Evolutionary conservation across 2,329 filamentous ascomycete genomes (phyloP).

Genomic region (Bipolaris oryzae): DNA sequence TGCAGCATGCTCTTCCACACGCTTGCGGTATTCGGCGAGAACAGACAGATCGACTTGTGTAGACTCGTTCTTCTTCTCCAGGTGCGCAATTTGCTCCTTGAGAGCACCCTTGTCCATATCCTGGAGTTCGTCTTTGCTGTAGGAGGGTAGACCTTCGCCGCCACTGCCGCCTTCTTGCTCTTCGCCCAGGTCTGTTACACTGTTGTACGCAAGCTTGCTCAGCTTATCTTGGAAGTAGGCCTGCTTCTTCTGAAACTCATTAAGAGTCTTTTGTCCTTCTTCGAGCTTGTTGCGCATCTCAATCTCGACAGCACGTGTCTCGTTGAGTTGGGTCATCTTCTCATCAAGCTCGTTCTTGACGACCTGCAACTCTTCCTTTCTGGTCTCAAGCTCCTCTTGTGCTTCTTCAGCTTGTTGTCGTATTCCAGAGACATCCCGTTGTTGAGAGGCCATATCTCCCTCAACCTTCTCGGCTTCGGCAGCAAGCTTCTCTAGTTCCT

Average conservation of each 20-base stretch:
- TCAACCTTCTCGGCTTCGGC: slow-evolving; percentile 79
- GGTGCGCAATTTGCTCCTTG: slow-evolving; percentile 67
- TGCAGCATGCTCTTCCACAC: slow-evolving; percentile 80
- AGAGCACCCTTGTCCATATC: slow-evolving; percentile 68
- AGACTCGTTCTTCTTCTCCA: slow-evolving; percentile 80
- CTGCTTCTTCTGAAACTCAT: slow-evolving; percentile 83
- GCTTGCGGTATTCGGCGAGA: slow-evolving; percentile 83
- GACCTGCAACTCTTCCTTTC: slow-evolving; percentile 78
- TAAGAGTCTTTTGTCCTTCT: slow-evolving; percentile 87
- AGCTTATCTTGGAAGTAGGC: slow-evolving; percentile 91
- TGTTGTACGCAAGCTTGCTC: slow-evolving; percentile 80
- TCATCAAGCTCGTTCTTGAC: slow-evolving; percentile 87
- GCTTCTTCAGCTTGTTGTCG: slow-evolving; percentile 79
- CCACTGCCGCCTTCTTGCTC: slow-evolving; percentile 56
- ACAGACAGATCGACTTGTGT: slow-evolving; percentile 86
- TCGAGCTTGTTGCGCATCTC: slow-evolving; percentile 99
- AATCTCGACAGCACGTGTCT: slow-evolving; percentile 86
- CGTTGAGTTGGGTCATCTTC: slow-evolving; percentile 84
- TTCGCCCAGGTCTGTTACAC: slow-evolving; percentile 66
- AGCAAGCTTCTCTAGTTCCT: slow-evolving; percentile 75
- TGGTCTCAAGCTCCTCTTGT: slow-evolving; percentile 74
- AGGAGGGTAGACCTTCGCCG: slow-evolving; percentile 67
- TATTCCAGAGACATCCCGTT: slow-evolving; percentile 74
- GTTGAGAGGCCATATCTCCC: slow-evolving; percentile 78
- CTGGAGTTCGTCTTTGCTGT: slow-evolving; percentile 72